These are phyloP conservation scores for Xerophyta viscosa DNA, from an alignment of 106 monocot genomes.

Conservation along the genomic window DNA sequence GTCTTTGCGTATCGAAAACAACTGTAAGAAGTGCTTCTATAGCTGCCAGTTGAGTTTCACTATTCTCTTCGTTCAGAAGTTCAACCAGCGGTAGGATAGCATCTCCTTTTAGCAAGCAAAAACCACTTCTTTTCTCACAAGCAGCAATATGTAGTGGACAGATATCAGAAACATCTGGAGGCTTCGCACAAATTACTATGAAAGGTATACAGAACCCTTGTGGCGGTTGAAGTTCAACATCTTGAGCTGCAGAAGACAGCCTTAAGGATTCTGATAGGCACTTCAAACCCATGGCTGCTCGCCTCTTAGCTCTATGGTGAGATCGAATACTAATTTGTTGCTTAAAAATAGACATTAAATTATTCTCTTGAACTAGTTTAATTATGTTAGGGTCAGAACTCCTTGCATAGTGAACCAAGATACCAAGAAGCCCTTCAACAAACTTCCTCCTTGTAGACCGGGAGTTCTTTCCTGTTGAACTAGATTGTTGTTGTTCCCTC, in stretches of 20 bases:
- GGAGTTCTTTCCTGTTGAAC: constrained; percentile 14
- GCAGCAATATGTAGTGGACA: constrained; percentile 25
- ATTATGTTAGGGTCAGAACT: constrained; percentile 22
- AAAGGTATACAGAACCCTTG: constrained; percentile 25
- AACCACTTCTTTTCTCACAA: constrained; percentile 27
- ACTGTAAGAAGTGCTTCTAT: constrained; percentile 36
- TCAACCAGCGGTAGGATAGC: constrained; percentile 30
- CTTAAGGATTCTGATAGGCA: constrained; percentile 29
- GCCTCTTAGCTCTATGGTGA: constrained; percentile 22
- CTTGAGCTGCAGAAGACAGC: neutral
- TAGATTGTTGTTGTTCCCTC: constrained; percentile 16
- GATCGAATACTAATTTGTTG: constrained; percentile 22
- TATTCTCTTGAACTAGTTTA: constrained; percentile 25
- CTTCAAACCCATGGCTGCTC: constrained; percentile 34
- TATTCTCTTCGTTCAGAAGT: constrained; percentile 27
- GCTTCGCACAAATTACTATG: constrained; percentile 20
- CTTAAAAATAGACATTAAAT: constrained; percentile 26
- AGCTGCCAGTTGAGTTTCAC: constrained; percentile 39
- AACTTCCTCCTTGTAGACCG: constrained; percentile 13
- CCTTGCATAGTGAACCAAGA: constrained; percentile 32
- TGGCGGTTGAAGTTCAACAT: constrained; percentile 26
- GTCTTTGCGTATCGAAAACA: constrained; percentile 16
- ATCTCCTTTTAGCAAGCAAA: constrained; percentile 39
- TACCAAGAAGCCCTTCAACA: constrained; percentile 40
- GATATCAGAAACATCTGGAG: constrained; percentile 1